Conservation (phyloP, 2,329 filamentous ascomycete species). For the Cladosporium sp. region DNA sequence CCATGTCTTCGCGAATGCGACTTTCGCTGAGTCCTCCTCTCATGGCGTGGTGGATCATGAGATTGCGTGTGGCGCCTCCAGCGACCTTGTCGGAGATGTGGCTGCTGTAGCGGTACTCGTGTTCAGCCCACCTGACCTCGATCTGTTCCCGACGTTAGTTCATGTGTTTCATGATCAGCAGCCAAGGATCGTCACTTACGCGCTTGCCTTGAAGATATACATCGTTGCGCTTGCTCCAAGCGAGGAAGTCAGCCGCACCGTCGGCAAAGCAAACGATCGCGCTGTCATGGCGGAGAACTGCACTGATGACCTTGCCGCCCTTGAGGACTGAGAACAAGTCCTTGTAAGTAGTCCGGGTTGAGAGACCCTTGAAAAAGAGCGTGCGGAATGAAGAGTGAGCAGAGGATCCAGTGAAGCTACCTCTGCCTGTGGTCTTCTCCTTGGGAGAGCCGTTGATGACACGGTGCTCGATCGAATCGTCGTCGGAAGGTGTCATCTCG, state of each 20-base stretch:
- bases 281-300: constrained; percentile 60
- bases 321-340: constrained; percentile 63
- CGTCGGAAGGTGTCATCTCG: background rate
- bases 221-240: constrained; percentile 59
- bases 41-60: constrained; percentile 59
- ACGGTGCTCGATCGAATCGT: too few relatives aligned
- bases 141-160: constrained; percentile 46
- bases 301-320: constrained; percentile 65
- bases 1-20: constrained; percentile 65
- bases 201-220: constrained; percentile 65
- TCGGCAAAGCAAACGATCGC: constrained; percentile 68
- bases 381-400: constrained; percentile 43
- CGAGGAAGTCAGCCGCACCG: constrained; percentile 58
- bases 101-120: constrained; percentile 61
- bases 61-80: constrained; percentile 66
- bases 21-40: constrained; percentile 54
- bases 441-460: constrained; percentile 14
- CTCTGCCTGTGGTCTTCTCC: constrained; percentile 14
- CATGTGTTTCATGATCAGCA: constrained; percentile 4
- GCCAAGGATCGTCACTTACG: constrained; percentile 41
- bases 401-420: too few relatives aligned
- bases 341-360: constrained; percentile 57
- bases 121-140: constrained; percentile 63
- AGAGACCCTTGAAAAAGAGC: constrained; percentile 58
- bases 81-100: constrained; percentile 62